These are phyloP conservation scores for Cryphonectria japonica DNA, from an alignment of 2,329 filamentous ascomycete species.

Conservation along the genomic window DNA sequence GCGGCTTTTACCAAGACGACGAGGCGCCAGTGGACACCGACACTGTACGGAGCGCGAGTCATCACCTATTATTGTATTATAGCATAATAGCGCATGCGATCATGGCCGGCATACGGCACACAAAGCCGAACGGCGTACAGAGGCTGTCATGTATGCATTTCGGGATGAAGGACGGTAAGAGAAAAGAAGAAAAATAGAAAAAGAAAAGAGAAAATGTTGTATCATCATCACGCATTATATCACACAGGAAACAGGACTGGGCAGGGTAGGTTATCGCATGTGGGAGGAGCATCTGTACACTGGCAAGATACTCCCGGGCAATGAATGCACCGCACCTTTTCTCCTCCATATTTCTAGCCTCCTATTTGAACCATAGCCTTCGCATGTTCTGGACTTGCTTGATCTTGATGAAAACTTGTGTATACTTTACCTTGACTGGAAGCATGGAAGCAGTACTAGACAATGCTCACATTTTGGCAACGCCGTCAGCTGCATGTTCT, in stretches of 20 bases:
- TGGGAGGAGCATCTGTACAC: constrained; percentile 3
- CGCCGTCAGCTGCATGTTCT: background rate
- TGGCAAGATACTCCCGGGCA: constrained; percentile 7
- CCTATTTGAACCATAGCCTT: background rate
- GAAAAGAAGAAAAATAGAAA: background rate
- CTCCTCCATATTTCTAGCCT: background rate
- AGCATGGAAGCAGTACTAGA: background rate
- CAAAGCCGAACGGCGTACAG: background rate
- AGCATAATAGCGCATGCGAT: background rate
- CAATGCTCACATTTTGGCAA: background rate
- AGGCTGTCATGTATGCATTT: background rate
- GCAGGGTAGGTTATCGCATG: background rate
- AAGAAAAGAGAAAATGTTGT: constrained; percentile 1
- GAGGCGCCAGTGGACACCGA: background rate
- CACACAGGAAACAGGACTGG: constrained; percentile 11
- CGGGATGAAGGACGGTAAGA: background rate
- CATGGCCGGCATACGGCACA: background rate
- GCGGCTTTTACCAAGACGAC: background rate
- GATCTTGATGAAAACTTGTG: too few species aligned
- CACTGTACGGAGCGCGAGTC: background rate
- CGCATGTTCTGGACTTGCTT: background rate
- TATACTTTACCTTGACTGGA: too few species aligned
- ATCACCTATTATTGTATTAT: background rate
- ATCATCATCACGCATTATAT: constrained; percentile 21
- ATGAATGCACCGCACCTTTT: background rate